Evolutionary conservation across 345 rosid genomes (phyloP), one percentile per base, ranked within the genome.

Genomic region (Hibiscus mutabilis): DNA sequence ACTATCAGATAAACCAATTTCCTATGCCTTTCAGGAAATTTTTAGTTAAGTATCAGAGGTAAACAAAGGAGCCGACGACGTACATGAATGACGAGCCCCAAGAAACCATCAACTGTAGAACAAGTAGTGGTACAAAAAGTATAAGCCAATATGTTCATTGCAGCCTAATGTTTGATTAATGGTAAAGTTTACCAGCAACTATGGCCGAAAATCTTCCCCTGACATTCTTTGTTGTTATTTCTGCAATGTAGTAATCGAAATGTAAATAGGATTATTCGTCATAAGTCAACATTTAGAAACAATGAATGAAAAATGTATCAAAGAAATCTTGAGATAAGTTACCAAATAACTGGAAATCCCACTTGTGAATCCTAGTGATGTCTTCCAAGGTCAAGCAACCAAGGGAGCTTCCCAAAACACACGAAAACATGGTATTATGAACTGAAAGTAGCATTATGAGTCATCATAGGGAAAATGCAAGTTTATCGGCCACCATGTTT

Each of bases 311-410:
- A 15, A 51, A 7, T 33, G 16, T 40, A 0, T 19, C 31, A 25
- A 49, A 19, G 10, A 3, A 31, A 5, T 3, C 24, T 14, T 22
- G 42, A 15, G 15, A 70, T 7, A 47, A 68, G 16, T 77, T 78
- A 83, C 83, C 79, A 82, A 78, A 21, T 81, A 84, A 70, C 64
- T 56, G 52, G 71, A 51, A 81, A 29, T 46, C 25, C 87, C 87
- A 61, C 74, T 74, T 21, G 76, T 84, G 6, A 77, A 66, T 44
- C 87, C 87, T 25, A 77, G 58, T 33, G 76, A 71, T 16, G 37
- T 76, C 87, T 81, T 75, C 85, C 87, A 73, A 77, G 44, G 67
- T 84, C 75, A 2, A 84, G 65, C 80, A 44, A 24, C 69, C 55
- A 65, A 24, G 55, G 35, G 27, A 46, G 13, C 69, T 22, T 6